phyloP scores from a whole-genome alignment of 1,284 basidiomycete genomes.

The Microbotryomycetes sp. region DNA sequence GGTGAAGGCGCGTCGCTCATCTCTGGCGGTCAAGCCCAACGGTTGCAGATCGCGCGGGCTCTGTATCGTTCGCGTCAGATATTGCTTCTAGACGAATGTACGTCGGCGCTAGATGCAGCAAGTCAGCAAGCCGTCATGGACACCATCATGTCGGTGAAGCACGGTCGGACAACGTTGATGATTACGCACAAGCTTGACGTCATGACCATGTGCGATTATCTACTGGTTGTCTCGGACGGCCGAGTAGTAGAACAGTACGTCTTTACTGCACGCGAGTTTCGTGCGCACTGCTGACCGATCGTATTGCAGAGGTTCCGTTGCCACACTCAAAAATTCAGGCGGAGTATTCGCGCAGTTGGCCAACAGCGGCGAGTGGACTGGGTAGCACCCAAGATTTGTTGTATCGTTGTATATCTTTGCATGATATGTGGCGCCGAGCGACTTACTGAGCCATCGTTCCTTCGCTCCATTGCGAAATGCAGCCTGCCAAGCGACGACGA shows the following conservation, averaged over 20 bases:
- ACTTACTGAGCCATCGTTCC: no score
- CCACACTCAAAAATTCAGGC: conserved; percentile 50
- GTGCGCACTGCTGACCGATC: background rate
- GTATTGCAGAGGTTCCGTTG: conserved; percentile 13
- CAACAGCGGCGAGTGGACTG: conserved; percentile 74
- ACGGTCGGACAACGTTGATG: conserved; percentile 72
- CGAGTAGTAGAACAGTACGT: conserved; percentile 55
- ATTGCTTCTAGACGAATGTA: conserved; percentile 91
- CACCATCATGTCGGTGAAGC: conserved; percentile 58
- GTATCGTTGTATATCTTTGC: background rate
- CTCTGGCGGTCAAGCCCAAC: conserved; percentile 90
- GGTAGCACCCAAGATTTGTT: background rate
- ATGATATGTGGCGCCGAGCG: no score
- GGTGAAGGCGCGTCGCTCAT: conserved; percentile 83
- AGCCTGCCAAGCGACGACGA: no score
- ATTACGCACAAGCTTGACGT: conserved; percentile 87
- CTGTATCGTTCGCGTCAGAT: conserved; percentile 64
- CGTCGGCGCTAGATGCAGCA: conserved; percentile 74
- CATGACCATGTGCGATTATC: conserved; percentile 86
- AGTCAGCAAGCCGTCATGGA: conserved; percentile 75
- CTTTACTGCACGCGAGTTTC: background rate
- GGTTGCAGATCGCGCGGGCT: conserved; percentile 84
- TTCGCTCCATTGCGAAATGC: no score
- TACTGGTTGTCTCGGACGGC: conserved; percentile 71
- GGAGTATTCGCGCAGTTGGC: conserved; percentile 66